Evolutionary conservation across 441 rosid species (phyloP), one percentile per base, ranked within the genome.

Genomic region (Theobroma grandiflorum): DNA sequence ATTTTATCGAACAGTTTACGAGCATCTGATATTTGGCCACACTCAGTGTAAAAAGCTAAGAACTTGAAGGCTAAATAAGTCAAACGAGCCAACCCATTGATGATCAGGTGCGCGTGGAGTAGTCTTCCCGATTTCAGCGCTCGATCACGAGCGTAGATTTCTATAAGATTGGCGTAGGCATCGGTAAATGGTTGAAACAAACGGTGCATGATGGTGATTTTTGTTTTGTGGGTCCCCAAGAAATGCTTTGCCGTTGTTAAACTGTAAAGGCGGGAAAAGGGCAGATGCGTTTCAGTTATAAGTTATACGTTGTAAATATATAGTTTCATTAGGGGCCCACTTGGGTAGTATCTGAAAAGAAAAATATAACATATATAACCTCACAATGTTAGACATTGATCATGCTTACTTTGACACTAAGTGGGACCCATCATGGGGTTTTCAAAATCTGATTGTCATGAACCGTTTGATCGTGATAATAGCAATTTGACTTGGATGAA

Each of bases 1-100:
- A 92, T 89, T 86, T 78, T 59, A 63, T 91, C 90, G 79, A 92
- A 92, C 91, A 89, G n/a, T 18, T 86, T 87, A 22, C 87, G 90
- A 15, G 93, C 94, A 43, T 67, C 42, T 0, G 52, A 42, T 64
- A 78, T 11, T 20, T 76, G 85, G 18, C 76, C 87, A 62, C 84
- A 80, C 38, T 82, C 84, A 0, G 71, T n/a, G 35, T 92, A 92
- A 57, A 88, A 73, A 8, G 83, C 15, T 1, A 89, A 78, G 63
- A 88, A 85, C 78, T 87, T 88, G 80, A 84, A 53, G 45, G 91
- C 87, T 45, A 85, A 72, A 63, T 76, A 79, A 38, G 84, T 75
- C 22, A 75, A 40, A 52, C 55, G 55, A 70, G 84, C 77, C 12
- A 84, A 71, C 2, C 92, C 91, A n/a, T 65, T 67, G 55, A 81